Percentiles rank a stretch among this genome's conserved stretches.
These are phyloP conservation scores for Echria macrotheca DNA, from an alignment of 495 filamentous ascomycete species.

Conservation along the genomic window DNA sequence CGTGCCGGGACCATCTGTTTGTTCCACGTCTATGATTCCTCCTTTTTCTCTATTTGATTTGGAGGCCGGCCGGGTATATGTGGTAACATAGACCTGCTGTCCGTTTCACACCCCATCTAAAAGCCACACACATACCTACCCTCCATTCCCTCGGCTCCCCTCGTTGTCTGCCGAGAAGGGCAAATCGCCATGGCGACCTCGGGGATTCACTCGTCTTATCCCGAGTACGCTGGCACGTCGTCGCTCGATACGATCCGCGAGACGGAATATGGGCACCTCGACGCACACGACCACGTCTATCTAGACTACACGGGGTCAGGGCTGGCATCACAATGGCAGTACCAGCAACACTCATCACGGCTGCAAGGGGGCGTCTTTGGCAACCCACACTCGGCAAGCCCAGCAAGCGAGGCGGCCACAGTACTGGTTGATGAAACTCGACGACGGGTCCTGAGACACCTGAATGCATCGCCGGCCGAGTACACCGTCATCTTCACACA, in stretches of 20 bases:
- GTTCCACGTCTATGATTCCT: too few species aligned
- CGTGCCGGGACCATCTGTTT: too few species aligned
- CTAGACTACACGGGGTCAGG: slow-evolving; percentile 34
- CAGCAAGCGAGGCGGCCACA: slow-evolving; percentile 44
- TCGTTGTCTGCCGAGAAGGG: too few species aligned
- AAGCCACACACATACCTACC: too few species aligned
- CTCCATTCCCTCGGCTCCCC: too few species aligned
- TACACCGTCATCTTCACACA: slow-evolving; percentile 59
- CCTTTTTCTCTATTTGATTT: too few species aligned
- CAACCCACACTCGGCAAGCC: slow-evolving; percentile 55
- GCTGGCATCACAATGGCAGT: slow-evolving; percentile 23
- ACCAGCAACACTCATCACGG: slow-evolving; percentile 20
- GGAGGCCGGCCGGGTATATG: too few species aligned
- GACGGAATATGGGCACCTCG: slow-evolving; percentile 26
- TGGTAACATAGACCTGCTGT: too few species aligned
- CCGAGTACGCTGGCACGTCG: neutral
- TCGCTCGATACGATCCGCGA: neutral
- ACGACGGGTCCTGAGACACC: slow-evolving; percentile 43
- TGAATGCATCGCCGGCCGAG: slow-evolving; percentile 50
- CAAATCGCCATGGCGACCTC: too few species aligned
- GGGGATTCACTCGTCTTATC: neutral
- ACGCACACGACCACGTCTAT: slow-evolving; percentile 29
- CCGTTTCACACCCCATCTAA: too few species aligned
- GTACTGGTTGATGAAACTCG: slow-evolving; percentile 42
- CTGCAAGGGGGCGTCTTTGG: slow-evolving; percentile 40